Evolutionary conservation across 2,329 filamentous ascomycete genomes (phyloP).

Genomic region (Dactylellina leptospora): DNA sequence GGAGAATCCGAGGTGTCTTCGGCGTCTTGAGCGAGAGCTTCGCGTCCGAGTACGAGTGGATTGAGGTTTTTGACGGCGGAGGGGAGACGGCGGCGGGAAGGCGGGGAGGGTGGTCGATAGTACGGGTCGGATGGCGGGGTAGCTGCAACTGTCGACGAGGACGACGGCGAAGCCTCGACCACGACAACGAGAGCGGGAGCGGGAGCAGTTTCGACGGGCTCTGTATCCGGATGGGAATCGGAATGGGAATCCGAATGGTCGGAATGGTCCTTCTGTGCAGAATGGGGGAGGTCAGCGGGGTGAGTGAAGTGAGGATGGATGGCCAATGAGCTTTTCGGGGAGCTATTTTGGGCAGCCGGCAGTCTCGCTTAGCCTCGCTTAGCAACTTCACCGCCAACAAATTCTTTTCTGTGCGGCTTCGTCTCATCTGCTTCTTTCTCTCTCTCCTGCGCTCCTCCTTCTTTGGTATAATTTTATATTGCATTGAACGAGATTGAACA

Average conservation of each 20-base stretch:
- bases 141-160: too few relatives aligned
- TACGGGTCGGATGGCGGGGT: neutral
- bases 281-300: constrained; percentile 14
- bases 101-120: constrained; percentile 13
- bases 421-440: neutral
- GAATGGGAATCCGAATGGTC: neutral
- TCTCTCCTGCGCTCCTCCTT: constrained; percentile 3
- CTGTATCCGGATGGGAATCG: too few relatives aligned
- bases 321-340: too few relatives aligned
- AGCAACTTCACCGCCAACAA: constrained; percentile 26
- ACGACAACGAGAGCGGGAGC: neutral
- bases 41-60: constrained; percentile 14
- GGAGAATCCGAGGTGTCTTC: neutral
- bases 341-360: too few relatives aligned
- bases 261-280: neutral
- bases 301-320: too few relatives aligned
- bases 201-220: neutral
- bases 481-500: neutral
- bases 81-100: neutral
- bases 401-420: neutral
- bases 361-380: constrained; percentile 43
- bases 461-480: neutral
- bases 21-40: constrained; percentile 8
- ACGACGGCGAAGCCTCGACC: too few relatives aligned
- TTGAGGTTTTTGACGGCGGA: neutral